Base-by-base conservation (phyloP, 2,329 filamentous ascomycete genomes). In the Didymella keratinophila region DNA sequence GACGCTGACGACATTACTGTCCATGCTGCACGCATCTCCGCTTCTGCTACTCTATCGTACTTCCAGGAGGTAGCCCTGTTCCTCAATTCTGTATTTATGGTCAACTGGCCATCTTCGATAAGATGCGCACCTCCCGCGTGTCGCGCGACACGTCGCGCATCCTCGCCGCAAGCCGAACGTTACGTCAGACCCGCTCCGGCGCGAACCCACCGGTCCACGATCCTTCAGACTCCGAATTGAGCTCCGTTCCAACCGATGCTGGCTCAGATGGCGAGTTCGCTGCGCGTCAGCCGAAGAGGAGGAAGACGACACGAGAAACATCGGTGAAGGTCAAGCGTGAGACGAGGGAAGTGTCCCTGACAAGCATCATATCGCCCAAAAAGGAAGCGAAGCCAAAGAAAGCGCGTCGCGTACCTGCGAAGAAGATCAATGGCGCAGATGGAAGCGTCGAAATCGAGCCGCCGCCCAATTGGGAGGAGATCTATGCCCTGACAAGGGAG, bases 401-500 rank as follows among this genome's bases (percentile, higher is more conserved):
- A 63, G 56, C 77, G 5, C 77, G 79, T 28, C 77, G 77, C 7
- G 67, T 58, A 23, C 72, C 71, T 42, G 72, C 73, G 28, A 79
- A 74, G 63, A 75, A 73, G 52, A 70, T 65, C 16, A 70, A 71
- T 14, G 64, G 59, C 4, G 59, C 53, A 43, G 60, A 71, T 67
- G 74, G 70, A 34, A 68, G 37, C 44, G 61, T 81, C 48, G 83
- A 84, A 63, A 66, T 79, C 16, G 81, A 84, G 62, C 86, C 92
- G 1, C 93, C 93, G 0, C 83, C 87, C 0, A 87, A 93, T 73
- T 97, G 95, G 95, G 87, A 92, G 62, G 85, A 88, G 56, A 87
- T 97, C 56, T 99, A 97, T 78, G 79, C 83, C 32, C 79, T 86
- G 0, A 90, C 96, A 43, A 89, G 89, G 70, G 84, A 86, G 70